Evolutionary conservation across 495 filamentous ascomycete genomes (phyloP).

Genomic region (Xylaria cubensis): DNA sequence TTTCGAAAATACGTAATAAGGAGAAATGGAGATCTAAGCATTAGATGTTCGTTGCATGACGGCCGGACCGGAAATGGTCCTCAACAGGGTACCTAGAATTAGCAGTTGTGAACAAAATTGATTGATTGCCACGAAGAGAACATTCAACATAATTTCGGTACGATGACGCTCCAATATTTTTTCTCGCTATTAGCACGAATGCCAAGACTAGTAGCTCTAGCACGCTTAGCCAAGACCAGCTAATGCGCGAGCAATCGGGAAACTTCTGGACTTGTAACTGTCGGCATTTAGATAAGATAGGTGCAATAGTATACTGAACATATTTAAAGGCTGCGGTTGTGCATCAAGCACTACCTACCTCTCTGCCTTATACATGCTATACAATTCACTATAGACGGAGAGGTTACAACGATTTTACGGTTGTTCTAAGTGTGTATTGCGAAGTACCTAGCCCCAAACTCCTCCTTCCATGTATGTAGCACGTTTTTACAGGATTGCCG

Average conservation of each 20-base stretch:
- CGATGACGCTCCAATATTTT: conserved; percentile 46
- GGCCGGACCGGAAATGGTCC: not conserved
- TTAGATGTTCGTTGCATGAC: not conserved
- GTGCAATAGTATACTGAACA: too few species aligned
- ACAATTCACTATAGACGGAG: not conserved
- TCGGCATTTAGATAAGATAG: conserved; percentile 27
- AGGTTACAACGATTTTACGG: not conserved
- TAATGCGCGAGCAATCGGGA: conserved; percentile 41
- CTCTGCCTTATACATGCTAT: not conserved
- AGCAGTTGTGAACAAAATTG: conserved; percentile 7
- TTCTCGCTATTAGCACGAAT: conserved; percentile 26
- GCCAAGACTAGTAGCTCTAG: conserved; percentile 17
- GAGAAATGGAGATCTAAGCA: conserved; percentile 6
- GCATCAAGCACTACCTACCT: too few species aligned
- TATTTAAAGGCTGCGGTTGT: too few species aligned
- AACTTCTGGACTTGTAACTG: conserved; percentile 37
- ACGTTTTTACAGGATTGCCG: too few species aligned
- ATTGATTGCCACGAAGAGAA: conserved; percentile 12
- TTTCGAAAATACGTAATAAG: conserved; percentile 40
- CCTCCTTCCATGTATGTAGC: too few species aligned
- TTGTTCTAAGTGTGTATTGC: not conserved
- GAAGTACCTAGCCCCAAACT: too few species aligned
- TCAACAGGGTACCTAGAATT: conserved; percentile 12
- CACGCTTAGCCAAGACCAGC: conserved; percentile 28
- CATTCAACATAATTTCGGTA: conserved; percentile 21